Percentiles rank a stretch among this genome's conserved stretches.
Evolutionary conservation across 1,284 basidiomycete species (phyloP).

Genomic region (Vanrija sp.): DNA sequence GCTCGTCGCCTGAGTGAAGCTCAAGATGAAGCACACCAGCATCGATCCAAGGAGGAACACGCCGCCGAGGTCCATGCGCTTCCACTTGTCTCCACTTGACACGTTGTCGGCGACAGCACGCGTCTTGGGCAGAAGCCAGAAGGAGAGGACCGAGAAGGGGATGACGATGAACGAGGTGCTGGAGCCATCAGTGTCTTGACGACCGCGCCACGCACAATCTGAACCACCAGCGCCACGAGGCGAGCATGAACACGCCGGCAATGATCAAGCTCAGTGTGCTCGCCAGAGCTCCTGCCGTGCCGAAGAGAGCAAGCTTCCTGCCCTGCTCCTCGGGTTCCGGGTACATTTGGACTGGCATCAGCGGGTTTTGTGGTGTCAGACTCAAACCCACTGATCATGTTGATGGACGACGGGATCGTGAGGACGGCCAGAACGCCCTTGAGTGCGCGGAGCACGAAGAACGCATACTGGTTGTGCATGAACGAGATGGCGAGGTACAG

Average conservation of each 20-base stretch:
- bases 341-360: conserved; percentile 35
- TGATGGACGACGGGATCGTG: conserved; percentile 44
- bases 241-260: conserved; percentile 43
- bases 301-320: conserved; percentile 42
- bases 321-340: conserved; percentile 39
- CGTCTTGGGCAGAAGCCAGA: conserved; percentile 39
- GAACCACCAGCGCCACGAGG: conserved; percentile 47
- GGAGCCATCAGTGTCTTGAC: conserved; percentile 43
- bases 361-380: not conserved
- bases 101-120: conserved; percentile 39
- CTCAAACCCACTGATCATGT: conserved; percentile 28
- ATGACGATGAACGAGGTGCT: conserved; percentile 30
- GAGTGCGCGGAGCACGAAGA: conserved; percentile 44
- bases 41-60: conserved; percentile 34
- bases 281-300: conserved; percentile 40
- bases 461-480: conserved; percentile 43
- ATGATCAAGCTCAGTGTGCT: conserved; percentile 28
- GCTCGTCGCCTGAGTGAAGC: conserved; percentile 38
- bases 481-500: conserved; percentile 46
- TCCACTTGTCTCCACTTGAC: conserved; percentile 36
- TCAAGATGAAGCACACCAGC: conserved; percentile 45
- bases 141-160: conserved; percentile 34
- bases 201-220: conserved; percentile 39
- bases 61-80: conserved; percentile 46
- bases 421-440: conserved; percentile 39